phyloP scores from a whole-genome alignment of 345 rosid species.

The Zanthoxylum bungeanum region DNA sequence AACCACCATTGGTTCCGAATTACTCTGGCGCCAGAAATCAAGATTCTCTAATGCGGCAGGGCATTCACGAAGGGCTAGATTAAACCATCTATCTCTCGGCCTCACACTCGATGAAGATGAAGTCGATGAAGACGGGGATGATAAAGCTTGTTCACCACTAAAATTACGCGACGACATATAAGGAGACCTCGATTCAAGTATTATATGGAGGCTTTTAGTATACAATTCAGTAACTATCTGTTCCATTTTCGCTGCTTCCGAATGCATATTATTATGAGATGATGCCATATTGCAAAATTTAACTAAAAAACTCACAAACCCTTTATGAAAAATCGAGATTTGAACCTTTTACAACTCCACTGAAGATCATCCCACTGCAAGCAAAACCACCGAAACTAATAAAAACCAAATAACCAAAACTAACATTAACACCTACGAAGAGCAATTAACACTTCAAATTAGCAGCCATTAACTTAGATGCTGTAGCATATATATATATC shows the following conservation, averaged over 20 bases:
- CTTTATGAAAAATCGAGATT: slow-evolving; percentile 19
- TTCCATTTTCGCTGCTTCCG: slow-evolving; percentile 73
- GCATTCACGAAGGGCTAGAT: slow-evolving; percentile 86
- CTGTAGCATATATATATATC: background rate
- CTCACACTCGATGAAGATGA: slow-evolving; percentile 78
- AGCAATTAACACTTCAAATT: background rate
- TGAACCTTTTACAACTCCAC: slow-evolving; percentile 5
- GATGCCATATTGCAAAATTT: slow-evolving; percentile 43
- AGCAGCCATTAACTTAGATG: background rate
- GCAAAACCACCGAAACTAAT: slow-evolving; percentile 1
- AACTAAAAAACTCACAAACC: slow-evolving; percentile 13
- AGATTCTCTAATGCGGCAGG: slow-evolving; percentile 79
- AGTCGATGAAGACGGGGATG: slow-evolving; percentile 74
- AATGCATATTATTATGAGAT: slow-evolving; percentile 44
- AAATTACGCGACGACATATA: slow-evolving; percentile 74
- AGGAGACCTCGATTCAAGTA: slow-evolving; percentile 87
- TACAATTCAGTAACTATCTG: slow-evolving; percentile 88
- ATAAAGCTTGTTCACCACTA: slow-evolving; percentile 73
- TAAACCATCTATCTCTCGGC: slow-evolving; percentile 93
- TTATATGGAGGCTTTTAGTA: slow-evolving; percentile 84
- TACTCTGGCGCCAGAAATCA: slow-evolving; percentile 70
- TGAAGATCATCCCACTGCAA: slow-evolving; percentile 24
- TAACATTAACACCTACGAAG: background rate
- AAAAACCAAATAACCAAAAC: background rate
- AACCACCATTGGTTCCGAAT: slow-evolving; percentile 72